Conservation (phyloP, 345 rosid genomes). For the Rhodamnia rubescens region DNA sequence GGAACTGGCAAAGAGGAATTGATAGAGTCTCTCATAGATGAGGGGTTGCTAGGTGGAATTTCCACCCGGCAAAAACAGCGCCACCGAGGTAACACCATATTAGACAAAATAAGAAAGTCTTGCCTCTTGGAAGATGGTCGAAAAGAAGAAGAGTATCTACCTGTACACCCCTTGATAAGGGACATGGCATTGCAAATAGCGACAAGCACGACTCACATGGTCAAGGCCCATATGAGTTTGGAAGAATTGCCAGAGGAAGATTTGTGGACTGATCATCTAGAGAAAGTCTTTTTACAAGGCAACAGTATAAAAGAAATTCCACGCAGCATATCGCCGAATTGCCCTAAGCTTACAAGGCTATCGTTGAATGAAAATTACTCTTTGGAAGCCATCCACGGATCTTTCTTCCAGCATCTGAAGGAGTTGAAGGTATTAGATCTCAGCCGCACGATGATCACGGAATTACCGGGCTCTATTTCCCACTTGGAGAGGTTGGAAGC, state of each 20-base stretch:
- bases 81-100: rapidly evolving
- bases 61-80: background rate
- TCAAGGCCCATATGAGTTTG: background rate
- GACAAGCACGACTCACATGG: background rate
- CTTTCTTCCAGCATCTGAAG: background rate
- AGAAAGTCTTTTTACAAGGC: background rate
- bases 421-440: background rate
- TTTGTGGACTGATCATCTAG: background rate
- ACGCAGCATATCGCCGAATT: background rate
- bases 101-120: background rate
- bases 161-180: conserved; percentile 9
- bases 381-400: background rate
- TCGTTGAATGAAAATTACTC: rapidly evolving
- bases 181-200: conserved; percentile 8
- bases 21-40: conserved; percentile 5
- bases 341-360: background rate
- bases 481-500: background rate
- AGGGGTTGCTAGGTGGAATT: conserved; percentile 1
- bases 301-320: background rate
- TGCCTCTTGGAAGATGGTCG: too few relatives aligned
- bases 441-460: rapidly evolving
- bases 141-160: too few relatives aligned
- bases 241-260: background rate
- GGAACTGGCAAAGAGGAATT: background rate
- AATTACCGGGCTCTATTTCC: conserved; percentile 8